These are phyloP conservation scores for Termitomyces sp. DNA, from an alignment of 768 basidiomycete genomes.

Conservation along the genomic window DNA sequence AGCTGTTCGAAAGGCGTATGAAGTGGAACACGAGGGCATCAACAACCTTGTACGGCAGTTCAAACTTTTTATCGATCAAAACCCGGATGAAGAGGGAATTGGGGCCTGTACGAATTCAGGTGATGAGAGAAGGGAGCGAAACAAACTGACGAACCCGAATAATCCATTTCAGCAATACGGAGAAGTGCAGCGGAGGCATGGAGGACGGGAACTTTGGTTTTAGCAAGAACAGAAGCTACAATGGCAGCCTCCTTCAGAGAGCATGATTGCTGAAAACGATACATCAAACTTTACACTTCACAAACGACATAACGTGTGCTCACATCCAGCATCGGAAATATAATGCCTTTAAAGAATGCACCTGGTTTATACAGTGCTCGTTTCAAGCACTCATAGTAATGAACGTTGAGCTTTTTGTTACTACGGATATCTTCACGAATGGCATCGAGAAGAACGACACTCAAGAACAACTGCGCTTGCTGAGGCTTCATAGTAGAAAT, in stretches of 20 bases:
- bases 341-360: slow-evolving; percentile 96
- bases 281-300: not conserved
- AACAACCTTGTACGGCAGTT: slow-evolving; percentile 95
- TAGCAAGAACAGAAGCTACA: slow-evolving; percentile 84
- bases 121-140: not conserved
- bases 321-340: slow-evolving; percentile 94
- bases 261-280: slow-evolving; percentile 52
- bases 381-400: slow-evolving; percentile 91
- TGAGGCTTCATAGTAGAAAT: slow-evolving; percentile 95
- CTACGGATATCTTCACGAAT: slow-evolving; percentile 83
- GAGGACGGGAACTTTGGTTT: slow-evolving; percentile 90
- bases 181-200: slow-evolving; percentile 94
- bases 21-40: slow-evolving; percentile 98
- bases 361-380: slow-evolving; percentile 93
- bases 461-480: slow-evolving; percentile 88
- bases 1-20: slow-evolving; percentile 89
- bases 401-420: slow-evolving; percentile 86
- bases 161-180: slow-evolving; percentile 94
- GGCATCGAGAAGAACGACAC: slow-evolving; percentile 86
- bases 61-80: slow-evolving; percentile 95
- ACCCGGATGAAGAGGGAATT: slow-evolving; percentile 97
- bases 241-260: slow-evolving; percentile 94
- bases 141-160: slow-evolving; percentile 52
- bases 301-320: slow-evolving; percentile 17
- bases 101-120: slow-evolving; percentile 44